These are phyloP conservation scores for Aegilops sharonensis DNA, from an alignment of 176 grass and related monocot species.

Conservation along the genomic window DNA sequence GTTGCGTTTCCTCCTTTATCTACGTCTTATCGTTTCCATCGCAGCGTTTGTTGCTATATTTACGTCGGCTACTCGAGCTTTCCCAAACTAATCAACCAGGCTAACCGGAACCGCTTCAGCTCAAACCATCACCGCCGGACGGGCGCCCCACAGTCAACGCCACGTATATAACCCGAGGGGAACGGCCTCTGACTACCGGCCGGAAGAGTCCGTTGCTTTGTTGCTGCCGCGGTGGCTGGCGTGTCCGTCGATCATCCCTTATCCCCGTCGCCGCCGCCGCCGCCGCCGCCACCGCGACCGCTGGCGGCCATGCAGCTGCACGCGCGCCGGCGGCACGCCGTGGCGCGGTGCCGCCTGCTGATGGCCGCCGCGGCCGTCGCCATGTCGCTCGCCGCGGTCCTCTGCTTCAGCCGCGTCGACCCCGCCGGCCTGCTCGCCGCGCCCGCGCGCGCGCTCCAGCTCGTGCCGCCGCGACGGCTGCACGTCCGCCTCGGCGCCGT, in stretches of 20 bases:
- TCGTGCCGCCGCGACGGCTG: background rate
- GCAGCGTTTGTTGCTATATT: background rate
- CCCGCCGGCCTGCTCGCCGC: background rate
- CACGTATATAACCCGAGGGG: background rate
- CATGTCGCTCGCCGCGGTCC: background rate
- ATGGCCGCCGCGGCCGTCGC: background rate
- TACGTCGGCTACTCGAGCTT: background rate
- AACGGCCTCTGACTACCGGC: background rate
- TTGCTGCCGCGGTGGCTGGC: background rate
- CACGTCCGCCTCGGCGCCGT: slow-evolving; percentile 6
- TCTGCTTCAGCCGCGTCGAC: background rate
- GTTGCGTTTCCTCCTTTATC: background rate
- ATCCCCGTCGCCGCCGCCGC: background rate
- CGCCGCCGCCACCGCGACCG: background rate
- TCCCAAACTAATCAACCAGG: background rate
- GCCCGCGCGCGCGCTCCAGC: background rate
- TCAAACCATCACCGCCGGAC: background rate
- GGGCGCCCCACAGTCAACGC: background rate
- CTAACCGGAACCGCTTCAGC: background rate
- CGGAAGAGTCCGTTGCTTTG: background rate
- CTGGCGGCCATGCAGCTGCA: slow-evolving; percentile 12
- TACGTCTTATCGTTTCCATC: background rate
- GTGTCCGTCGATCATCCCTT: too few relatives aligned
- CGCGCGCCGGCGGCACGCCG: slow-evolving; percentile 16
- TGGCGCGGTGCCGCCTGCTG: background rate